These are phyloP conservation scores for Crithidia mellificae DNA, from an alignment of 208 protist genomes.

Conservation along the genomic window DNA sequence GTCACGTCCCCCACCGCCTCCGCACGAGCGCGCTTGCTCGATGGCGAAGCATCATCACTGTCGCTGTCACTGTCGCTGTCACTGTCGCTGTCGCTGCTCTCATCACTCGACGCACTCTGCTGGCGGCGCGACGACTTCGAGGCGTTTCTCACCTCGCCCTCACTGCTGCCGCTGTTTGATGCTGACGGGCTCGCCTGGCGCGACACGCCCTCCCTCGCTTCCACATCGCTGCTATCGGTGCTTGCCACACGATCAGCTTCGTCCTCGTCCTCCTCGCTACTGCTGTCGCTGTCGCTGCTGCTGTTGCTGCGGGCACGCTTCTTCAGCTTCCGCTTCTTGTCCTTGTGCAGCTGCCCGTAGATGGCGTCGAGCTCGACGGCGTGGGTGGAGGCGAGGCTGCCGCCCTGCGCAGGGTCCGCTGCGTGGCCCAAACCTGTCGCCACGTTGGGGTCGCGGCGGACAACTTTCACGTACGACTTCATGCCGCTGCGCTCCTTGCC, in stretches of 20 bases:
- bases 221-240: background rate
- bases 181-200: background rate
- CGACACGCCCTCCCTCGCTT: background rate
- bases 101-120: conserved; percentile 1
- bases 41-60: conserved; percentile 14
- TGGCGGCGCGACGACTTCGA: background rate
- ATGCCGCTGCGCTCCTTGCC: conserved; percentile 70
- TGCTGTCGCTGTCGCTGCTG: conserved; percentile 6
- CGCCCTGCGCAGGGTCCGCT: conserved; percentile 48
- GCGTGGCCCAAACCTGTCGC: conserved; percentile 77
- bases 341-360: conserved; percentile 46
- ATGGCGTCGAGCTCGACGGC: conserved; percentile 72
- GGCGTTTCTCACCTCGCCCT: background rate
- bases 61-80: conserved; percentile 17
- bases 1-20: conserved; percentile 35
- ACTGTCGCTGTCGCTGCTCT: conserved; percentile 26
- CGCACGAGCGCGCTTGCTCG: background rate
- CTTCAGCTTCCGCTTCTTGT: conserved; percentile 9
- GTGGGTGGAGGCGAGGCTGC: conserved; percentile 48
- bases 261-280: too few relatives aligned
- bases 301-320: conserved; percentile 18
- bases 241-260: too few relatives aligned
- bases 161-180: background rate
- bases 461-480: conserved; percentile 78
- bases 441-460: conserved; percentile 67